Conservation (phyloP, 2,329 filamentous ascomycete species). For the Fusarium fujikuroi region DNA sequence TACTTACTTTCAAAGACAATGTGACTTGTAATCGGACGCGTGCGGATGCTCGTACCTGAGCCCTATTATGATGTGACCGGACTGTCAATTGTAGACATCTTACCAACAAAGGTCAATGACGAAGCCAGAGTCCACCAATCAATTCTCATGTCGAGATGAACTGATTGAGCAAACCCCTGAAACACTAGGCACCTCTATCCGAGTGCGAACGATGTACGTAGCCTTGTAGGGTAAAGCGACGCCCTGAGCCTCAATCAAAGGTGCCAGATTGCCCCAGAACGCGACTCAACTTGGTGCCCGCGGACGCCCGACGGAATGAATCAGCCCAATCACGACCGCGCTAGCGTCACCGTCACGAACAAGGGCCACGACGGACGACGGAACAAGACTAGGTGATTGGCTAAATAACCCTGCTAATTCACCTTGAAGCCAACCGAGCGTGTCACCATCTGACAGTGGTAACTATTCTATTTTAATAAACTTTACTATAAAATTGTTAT, state of each 20-base stretch:
- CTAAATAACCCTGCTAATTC: background rate
- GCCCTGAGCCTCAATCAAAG: background rate
- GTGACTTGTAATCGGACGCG: background rate
- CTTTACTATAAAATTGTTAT: background rate
- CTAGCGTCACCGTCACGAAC: background rate
- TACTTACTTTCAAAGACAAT: background rate
- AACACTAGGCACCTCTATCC: background rate
- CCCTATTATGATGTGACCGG: too few species aligned
- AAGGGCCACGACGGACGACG: background rate
- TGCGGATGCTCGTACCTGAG: accelerated
- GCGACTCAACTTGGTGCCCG: background rate
- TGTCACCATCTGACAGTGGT: background rate
- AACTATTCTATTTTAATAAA: background rate
- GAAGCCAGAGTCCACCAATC: background rate
- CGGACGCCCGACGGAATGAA: background rate
- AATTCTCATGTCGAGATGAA: background rate
- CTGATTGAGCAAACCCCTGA: background rate
- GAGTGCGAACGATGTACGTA: background rate
- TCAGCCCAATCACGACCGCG: background rate
- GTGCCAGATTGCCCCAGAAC: background rate
- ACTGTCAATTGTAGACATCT: background rate
- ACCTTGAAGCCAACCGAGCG: background rate
- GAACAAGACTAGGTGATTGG: background rate
- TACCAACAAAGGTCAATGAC: too few species aligned
- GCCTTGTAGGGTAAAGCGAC: background rate